Base-by-base conservation (phyloP, 306 rosid genomes). In the Lupinus albus region DNA sequence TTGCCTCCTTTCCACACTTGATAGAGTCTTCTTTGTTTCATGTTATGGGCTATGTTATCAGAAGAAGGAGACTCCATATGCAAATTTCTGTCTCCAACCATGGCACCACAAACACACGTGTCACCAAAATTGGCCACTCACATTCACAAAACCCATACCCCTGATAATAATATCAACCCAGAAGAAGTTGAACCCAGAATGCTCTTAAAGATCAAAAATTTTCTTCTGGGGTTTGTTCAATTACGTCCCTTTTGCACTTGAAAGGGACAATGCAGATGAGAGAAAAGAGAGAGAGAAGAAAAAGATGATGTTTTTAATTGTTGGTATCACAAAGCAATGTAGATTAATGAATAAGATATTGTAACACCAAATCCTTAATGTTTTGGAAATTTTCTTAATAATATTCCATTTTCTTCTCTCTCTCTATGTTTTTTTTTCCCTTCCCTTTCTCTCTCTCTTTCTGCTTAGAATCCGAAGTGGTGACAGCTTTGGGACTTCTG, bases 1-100 rank as follows among this genome's bases (percentile, higher is more conserved):
- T 93, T 93, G 81, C 79, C 82, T 77, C 99, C 97, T 69, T 85
- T 84, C 97, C 99, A 93, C 54, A 80, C 94, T 88, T 88, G 85
- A 76, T 93, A 90, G 48, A 93, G 83, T 76, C 97, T 88, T 70
- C 50, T 76, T 73, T 83, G 78, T 39, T 65, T 69, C 39, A 73
- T 36, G 45, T 80, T 67, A 30, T 63, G 84, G 58, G 56, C 73
- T 82, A 75, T 79, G 49, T 41, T 68, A 46, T 36, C 51, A 49
- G 79, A 76, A 65, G 59, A 61, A 68, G 74, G 68, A 77, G 21
- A 78, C 61, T 71, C 84, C 78, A 72, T 64, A 8, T 68, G 75
- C 36, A 46, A 64, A 76, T 62, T 71, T 56, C 58, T 61, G 30
- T 71, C 64, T 86, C 76, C 77, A 54, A 54, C 75, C 78, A 79